phyloP scores from a whole-genome alignment of 2,329 filamentous ascomycete genomes.

The Polychaeton citri region DNA sequence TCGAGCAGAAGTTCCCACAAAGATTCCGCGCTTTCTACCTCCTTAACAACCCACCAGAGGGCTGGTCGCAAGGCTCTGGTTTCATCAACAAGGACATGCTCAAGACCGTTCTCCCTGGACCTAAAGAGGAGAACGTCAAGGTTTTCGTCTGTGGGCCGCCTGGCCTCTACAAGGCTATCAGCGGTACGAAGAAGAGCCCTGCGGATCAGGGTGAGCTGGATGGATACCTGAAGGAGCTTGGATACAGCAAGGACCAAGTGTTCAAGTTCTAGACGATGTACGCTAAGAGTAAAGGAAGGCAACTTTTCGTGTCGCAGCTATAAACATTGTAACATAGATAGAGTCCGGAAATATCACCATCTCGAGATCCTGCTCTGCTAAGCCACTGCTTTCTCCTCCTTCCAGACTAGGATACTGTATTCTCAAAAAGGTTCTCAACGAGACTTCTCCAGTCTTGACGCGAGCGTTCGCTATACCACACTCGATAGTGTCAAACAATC shows the following conservation, averaged over 20 bases:
- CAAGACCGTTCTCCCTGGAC: slow-evolving; percentile 88
- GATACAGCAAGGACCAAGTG: slow-evolving; percentile 77
- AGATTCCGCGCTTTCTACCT: slow-evolving; percentile 93
- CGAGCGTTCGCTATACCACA: too few species aligned
- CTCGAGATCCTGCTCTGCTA: too few species aligned
- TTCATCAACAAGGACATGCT: slow-evolving; percentile 81
- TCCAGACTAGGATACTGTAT: too few species aligned
- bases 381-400: too few species aligned
- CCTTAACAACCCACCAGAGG: slow-evolving; percentile 69
- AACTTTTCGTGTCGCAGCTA: too few species aligned
- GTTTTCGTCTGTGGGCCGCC: slow-evolving; percentile 92
- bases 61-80: slow-evolving; percentile 65
- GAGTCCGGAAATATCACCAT: too few species aligned
- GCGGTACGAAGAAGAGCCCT: slow-evolving; percentile 81
- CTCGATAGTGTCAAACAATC: too few species aligned
- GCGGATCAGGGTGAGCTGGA: slow-evolving; percentile 82
- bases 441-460: too few species aligned
- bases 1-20: slow-evolving; percentile 92
- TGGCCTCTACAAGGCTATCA: slow-evolving; percentile 84
- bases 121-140: slow-evolving; percentile 86
- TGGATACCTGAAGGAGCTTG: slow-evolving; percentile 71
- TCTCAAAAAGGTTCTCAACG: too few species aligned
- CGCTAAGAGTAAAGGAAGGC: too few species aligned
- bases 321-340: not conserved
- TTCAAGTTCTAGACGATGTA: slow-evolving; percentile 64